These are phyloP conservation scores for Pestalotiopsis sp. DNA, from an alignment of 2,329 filamentous ascomycete species.

Conservation along the genomic window DNA sequence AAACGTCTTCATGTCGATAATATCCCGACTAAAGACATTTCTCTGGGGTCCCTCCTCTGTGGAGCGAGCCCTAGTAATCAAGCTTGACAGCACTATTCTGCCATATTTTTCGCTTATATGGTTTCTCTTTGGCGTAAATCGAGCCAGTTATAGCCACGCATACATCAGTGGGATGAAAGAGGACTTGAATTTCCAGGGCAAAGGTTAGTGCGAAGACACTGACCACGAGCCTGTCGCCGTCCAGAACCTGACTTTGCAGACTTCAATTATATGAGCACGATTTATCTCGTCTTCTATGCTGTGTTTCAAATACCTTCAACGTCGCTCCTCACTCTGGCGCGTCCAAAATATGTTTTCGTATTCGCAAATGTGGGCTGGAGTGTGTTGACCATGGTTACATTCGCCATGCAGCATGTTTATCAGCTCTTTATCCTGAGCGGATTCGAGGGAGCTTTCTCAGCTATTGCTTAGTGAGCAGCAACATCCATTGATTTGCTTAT, in stretches of 20 bases:
- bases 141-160: conserved; percentile 41
- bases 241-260: conserved; percentile 18
- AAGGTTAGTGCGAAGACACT: conserved; percentile 14
- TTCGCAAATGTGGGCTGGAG: conserved; percentile 33
- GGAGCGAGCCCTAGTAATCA: conserved; percentile 32
- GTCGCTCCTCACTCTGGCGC: conserved; percentile 36
- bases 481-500: conserved; percentile 21
- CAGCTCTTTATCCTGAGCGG: conserved; percentile 36
- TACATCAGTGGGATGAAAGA: conserved; percentile 43
- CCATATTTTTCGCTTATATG: conserved; percentile 47
- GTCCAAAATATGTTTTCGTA: conserved; percentile 36
- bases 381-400: conserved; percentile 28
- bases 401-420: conserved; percentile 30
- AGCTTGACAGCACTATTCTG: conserved; percentile 40
- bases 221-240: neutral
- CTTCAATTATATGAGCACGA: conserved; percentile 30
- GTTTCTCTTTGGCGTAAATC: conserved; percentile 46
- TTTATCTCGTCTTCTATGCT: conserved; percentile 38
- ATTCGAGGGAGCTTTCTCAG: conserved; percentile 33
- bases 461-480: conserved; percentile 30
- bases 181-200: conserved; percentile 32
- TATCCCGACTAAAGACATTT: neutral
- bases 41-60: conserved; percentile 16
- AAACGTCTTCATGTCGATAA: neutral
- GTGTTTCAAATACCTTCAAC: conserved; percentile 40